These are phyloP conservation scores for Cytospora piceae DNA, from an alignment of 2,329 filamentous ascomycete species.

Conservation along the genomic window DNA sequence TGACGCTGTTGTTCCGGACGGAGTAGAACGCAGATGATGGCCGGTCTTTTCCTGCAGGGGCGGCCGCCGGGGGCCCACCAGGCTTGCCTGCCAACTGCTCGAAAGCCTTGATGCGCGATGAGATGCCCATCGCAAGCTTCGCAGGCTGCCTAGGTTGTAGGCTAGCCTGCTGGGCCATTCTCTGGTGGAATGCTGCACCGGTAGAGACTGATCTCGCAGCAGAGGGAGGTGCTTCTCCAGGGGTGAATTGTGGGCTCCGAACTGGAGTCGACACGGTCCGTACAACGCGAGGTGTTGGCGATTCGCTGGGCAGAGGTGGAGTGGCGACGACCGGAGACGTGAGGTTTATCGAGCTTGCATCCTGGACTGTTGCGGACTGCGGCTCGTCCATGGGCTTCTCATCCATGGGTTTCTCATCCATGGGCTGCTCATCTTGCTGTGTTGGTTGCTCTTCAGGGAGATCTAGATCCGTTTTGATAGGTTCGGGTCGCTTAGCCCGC, in stretches of 20 bases:
- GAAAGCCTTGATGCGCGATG: slow-evolving; percentile 90
- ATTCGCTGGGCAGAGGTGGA: slow-evolving; percentile 36
- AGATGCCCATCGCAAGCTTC: slow-evolving; percentile 88
- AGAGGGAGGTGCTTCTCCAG: slow-evolving; percentile 50
- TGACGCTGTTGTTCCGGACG: slow-evolving; percentile 50
- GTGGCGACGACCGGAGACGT: slow-evolving; percentile 32
- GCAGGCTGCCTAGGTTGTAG: slow-evolving; percentile 69
- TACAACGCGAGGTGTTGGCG: slow-evolving; percentile 41
- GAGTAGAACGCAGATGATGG: slow-evolving; percentile 63
- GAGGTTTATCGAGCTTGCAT: slow-evolving; percentile 80
- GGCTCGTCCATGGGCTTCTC: slow-evolving; percentile 85
- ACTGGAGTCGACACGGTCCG: slow-evolving; percentile 57
- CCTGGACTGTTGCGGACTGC: slow-evolving; percentile 77
- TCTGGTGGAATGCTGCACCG: slow-evolving; percentile 60
- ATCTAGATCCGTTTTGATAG: slow-evolving; percentile 57
- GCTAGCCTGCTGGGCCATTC: slow-evolving; percentile 56
- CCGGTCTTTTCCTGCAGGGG: slow-evolving; percentile 40
- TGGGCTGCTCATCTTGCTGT: slow-evolving; percentile 59
- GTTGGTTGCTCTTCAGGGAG: slow-evolving; percentile 40
- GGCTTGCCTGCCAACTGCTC: slow-evolving; percentile 69
- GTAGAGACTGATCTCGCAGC: slow-evolving; percentile 59
- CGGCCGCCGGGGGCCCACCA: slow-evolving; percentile 31
- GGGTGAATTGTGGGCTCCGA: slow-evolving; percentile 47
- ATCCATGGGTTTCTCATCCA: no score
- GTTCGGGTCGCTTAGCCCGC: slow-evolving; percentile 50